Base-by-base conservation (phyloP, 2,329 filamentous ascomycete species). In the Neopestalotiopsis clavispora region DNA sequence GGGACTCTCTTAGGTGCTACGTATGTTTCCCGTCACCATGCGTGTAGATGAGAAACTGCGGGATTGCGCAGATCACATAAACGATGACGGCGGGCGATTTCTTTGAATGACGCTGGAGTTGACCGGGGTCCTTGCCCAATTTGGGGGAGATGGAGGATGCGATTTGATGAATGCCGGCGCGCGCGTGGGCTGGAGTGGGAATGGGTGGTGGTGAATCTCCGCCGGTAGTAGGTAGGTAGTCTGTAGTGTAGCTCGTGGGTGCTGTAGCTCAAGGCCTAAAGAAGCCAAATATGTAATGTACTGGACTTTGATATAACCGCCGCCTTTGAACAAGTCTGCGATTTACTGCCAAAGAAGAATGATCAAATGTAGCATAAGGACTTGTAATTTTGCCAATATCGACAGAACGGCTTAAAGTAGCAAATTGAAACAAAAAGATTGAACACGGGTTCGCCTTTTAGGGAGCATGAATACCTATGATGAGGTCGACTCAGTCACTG, bases 51-150 rank as follows among this genome's bases (percentile, higher is more conserved):
- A 40, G 4, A 34, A n/a, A 13, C 13, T 59, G 57, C 57, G 57
- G 23, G 17, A 62, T 32, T 38, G 59, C 59, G 34, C 59, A 52
- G 45, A n/a, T 20, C 40, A 49, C 28, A 34, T 28, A 40, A 57
- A 6, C 32, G 64, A 57, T 56, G 32, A 42, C 57, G 28, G 59
- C 59, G 30, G 61, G 40, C 45, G 40, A 49, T 23, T 13, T 30
- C 57, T 62, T 40, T 52, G 66, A 57, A 67, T 67, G 66, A 67
- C 66, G 66, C 66, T 40, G 58, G 17, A 63, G 66, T 38, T 20
- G 68, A 69, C 65, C 68, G 52, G 68, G 68, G 68, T 67, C 60
- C 56, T 62, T 32, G 57, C 63, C 56, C 57, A 69, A 69, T 40
- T 28, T 28, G 38, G 61, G 61, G 34, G 61, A 34, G 59, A 62